Evolutionary conservation across 371 early-diverging fungal species (phyloP), one percentile per base, ranked within the genome.

Genomic region (Paramicrosporidium saccamoebae): DNA sequence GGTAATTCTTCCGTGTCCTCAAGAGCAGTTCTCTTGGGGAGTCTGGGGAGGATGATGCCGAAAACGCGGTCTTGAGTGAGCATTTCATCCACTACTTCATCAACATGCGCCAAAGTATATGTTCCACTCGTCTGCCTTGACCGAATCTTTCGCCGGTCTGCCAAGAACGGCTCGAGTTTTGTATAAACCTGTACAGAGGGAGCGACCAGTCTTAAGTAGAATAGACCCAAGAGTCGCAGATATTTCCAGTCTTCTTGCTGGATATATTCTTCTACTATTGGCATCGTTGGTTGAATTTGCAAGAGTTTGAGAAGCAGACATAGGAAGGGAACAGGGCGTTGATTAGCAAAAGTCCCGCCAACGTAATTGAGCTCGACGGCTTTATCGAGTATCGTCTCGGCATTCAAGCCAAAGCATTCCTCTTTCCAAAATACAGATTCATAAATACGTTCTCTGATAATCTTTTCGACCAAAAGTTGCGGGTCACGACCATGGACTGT

Each of bases 351-450:
- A 27, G 58, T 55, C 3, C 88, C 82, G 12, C 88, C 88, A 28
- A 90, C 61, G 20, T 37, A 44, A 1, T 38, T 43, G 3, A 90
- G 42, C 7, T 51, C 56, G 7, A 64, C 67, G 2, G 84, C 84
- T 33, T 69, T 65, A 32, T 81, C 88, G 38, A 82, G 57, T 8
- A 84, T 41, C 7, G 77, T 60, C 8, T 68, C 78, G 19, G 78
- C 65, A 27, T 71, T 74, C 23, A 84, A 45, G 1, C 71, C 86
- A 45, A 79, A 88, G 44, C 82, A 82, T 17, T 64, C 53, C 30
- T 88, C 77, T 35, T 88, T 88, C 84, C 82, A 92, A 42, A 77
- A 92, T 7, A 67, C 35, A 14, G 67, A 65, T 25, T 78, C 79
- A 39, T 68, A 72, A 29, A 84, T 79, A 25, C 86, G 58, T 19